phyloP scores from a whole-genome alignment of 495 filamentous ascomycete genomes.

The Daldinia loculata region DNA sequence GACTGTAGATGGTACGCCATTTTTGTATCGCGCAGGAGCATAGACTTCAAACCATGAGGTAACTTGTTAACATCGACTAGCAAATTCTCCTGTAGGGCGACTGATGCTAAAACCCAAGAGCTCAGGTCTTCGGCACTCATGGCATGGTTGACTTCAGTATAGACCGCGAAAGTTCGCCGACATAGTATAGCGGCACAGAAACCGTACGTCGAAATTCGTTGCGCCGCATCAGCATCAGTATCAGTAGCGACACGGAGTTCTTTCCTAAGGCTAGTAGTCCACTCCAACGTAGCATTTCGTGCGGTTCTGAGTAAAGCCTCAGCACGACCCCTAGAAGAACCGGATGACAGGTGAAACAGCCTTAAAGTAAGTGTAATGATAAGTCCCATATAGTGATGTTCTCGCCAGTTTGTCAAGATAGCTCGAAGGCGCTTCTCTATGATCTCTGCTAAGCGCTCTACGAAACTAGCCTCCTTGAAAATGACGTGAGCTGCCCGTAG shows the following conservation, averaged over 20 bases:
- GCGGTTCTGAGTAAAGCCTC: conserved; percentile 25
- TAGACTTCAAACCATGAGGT: conserved; percentile 41
- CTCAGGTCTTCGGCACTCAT: conserved; percentile 37
- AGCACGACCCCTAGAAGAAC: conserved; percentile 3
- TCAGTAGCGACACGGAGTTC: conserved; percentile 56
- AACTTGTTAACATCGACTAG: conserved; percentile 44
- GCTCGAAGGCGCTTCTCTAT: conserved; percentile 51
- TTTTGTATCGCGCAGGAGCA: conserved; percentile 60
- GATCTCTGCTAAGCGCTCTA: conserved; percentile 52
- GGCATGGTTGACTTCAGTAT: conserved; percentile 9
- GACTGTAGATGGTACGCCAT: conserved; percentile 50
- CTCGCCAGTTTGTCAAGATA: conserved; percentile 62
- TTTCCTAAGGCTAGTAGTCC: conserved; percentile 56
- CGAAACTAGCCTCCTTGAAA: conserved; percentile 58
- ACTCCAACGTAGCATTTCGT: conserved; percentile 45
- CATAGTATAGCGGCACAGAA: conserved; percentile 62
- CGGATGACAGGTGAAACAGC: conserved; percentile 35
- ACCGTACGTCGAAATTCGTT: conserved; percentile 50
- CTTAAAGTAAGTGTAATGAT: conserved; percentile 55
- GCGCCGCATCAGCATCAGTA: conserved; percentile 50
- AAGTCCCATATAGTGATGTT: conserved; percentile 58
- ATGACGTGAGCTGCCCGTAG: conserved; percentile 55
- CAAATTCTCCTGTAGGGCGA: conserved; percentile 55
- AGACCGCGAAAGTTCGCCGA: conserved; percentile 55
- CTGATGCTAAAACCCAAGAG: conserved; percentile 47